A percentile compares a stretch with the other conserved stretches of the same genome.
phyloP scores from a whole-genome alignment of 1,284 basidiomycete species.

The Bjerkandera adusta region DNA sequence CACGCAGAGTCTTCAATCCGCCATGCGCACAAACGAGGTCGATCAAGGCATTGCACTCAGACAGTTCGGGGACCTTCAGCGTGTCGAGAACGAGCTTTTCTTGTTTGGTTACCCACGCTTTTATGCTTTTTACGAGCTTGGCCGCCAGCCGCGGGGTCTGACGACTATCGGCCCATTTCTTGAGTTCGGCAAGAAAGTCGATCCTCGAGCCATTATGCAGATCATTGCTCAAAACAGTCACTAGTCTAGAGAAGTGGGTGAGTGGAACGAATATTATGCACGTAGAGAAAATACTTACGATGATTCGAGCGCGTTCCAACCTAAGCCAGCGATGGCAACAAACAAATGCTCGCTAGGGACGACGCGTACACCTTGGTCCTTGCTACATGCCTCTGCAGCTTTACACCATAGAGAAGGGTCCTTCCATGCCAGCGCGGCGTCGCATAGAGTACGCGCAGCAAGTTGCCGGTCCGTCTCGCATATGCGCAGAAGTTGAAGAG shows the following conservation, averaged over 20 bases:
- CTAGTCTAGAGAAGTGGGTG: no score
- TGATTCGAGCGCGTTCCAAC: background rate
- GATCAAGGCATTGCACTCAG: background rate
- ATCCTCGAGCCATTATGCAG: no score
- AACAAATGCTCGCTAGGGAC: background rate
- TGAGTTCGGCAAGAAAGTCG: no score
- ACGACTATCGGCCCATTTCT: no score
- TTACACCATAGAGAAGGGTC: background rate
- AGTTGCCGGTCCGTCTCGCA: background rate
- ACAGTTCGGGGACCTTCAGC: background rate
- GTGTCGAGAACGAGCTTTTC: background rate
- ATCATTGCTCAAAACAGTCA: no score
- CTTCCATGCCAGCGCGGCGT: background rate
- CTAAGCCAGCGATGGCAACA: slow-evolving; percentile 1
- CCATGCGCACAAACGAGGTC: background rate
- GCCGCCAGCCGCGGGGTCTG: no score
- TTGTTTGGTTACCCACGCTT: background rate
- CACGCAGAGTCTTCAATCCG: background rate
- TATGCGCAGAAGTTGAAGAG: background rate
- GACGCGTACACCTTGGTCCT: background rate
- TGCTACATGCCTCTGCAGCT: background rate
- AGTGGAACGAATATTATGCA: background rate
- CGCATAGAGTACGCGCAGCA: background rate
- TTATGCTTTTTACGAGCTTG: no score
- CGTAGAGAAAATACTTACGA: background rate